Evolutionary conservation across 192 early-diverging fungal species (phyloP).

Genomic region (Powellomyces hirtus): DNA sequence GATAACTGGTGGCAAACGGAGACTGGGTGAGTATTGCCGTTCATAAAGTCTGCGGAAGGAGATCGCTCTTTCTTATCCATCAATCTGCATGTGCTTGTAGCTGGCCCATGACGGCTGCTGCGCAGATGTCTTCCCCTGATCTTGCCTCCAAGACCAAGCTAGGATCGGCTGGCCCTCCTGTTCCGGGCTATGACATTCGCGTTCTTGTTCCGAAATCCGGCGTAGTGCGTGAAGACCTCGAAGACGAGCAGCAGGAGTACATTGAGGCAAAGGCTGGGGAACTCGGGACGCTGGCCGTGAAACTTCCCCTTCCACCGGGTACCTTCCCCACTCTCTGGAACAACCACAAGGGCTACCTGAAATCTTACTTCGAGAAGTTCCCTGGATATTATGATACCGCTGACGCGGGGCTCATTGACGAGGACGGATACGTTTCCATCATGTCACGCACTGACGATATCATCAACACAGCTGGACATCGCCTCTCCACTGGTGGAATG

Average conservation of each 20-base stretch:
- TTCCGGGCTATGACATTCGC: slow-evolving; percentile 74
- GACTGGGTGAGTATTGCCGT: slow-evolving; percentile 38
- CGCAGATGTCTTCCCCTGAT: slow-evolving; percentile 34
- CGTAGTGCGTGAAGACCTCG: slow-evolving; percentile 1
- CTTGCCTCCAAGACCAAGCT: slow-evolving; percentile 32
- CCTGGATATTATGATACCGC: slow-evolving; percentile 82
- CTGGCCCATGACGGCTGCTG: slow-evolving; percentile 74
- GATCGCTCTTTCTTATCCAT: neutral
- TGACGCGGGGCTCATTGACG: slow-evolving; percentile 77
- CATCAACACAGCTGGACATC: slow-evolving; percentile 86
- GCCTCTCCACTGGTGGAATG: slow-evolving; percentile 72
- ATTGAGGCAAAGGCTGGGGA: slow-evolving; percentile 52
- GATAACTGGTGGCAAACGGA: slow-evolving; percentile 94
- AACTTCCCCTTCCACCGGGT: slow-evolving; percentile 78
- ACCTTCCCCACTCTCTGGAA: slow-evolving; percentile 78
- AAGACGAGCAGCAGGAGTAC: slow-evolving; percentile 21
- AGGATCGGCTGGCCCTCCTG: slow-evolving; percentile 75
- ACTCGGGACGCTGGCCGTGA: slow-evolving; percentile 75
- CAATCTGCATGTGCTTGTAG: slow-evolving; percentile 17
- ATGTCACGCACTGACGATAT: slow-evolving; percentile 52
- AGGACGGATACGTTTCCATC: slow-evolving; percentile 47
- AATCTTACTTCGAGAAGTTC: slow-evolving; percentile 72
- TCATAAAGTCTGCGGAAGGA: neutral
- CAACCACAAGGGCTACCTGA: slow-evolving; percentile 67
- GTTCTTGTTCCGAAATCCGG: slow-evolving; percentile 41